phyloP scores from a whole-genome alignment of 2,329 filamentous ascomycete species.

The Diaporthe humulicola region DNA sequence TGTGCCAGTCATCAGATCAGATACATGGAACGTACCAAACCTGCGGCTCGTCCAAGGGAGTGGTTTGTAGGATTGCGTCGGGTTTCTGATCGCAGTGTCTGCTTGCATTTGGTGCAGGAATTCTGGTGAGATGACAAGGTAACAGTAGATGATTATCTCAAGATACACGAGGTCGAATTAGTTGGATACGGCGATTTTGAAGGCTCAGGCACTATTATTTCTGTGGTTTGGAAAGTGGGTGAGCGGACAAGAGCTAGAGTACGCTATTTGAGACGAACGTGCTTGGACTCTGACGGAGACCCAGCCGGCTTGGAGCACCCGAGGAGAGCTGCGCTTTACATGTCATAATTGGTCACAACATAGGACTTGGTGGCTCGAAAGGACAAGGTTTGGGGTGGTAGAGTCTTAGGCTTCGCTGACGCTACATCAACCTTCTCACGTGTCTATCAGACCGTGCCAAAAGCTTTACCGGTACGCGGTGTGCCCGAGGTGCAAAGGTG shows the following conservation, averaged over 20 bases:
- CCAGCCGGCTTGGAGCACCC: neutral
- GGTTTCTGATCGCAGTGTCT: neutral
- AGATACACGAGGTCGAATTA: neutral
- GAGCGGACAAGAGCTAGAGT: neutral
- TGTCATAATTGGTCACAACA: neutral
- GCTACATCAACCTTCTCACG: neutral
- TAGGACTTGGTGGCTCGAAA: neutral
- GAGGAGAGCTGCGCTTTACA: neutral
- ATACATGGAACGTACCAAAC: neutral
- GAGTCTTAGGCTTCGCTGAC: neutral
- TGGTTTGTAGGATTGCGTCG: neutral
- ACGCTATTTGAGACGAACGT: neutral
- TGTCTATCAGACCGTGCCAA: too few relatives aligned
- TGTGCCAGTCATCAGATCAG: neutral
- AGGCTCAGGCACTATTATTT: neutral
- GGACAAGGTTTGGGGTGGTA: too few relatives aligned
- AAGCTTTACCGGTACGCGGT: neutral
- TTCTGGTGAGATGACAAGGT: neutral
- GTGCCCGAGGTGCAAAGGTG: neutral
- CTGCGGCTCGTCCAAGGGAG: too few relatives aligned
- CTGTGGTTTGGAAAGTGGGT: neutral
- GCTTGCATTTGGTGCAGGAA: neutral
- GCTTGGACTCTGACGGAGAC: neutral
- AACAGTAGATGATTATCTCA: too few relatives aligned
- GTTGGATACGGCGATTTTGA: neutral